Evolutionary conservation across 2,329 filamentous ascomycete species (phyloP).

Genomic region (Pezicula radicicola): DNA sequence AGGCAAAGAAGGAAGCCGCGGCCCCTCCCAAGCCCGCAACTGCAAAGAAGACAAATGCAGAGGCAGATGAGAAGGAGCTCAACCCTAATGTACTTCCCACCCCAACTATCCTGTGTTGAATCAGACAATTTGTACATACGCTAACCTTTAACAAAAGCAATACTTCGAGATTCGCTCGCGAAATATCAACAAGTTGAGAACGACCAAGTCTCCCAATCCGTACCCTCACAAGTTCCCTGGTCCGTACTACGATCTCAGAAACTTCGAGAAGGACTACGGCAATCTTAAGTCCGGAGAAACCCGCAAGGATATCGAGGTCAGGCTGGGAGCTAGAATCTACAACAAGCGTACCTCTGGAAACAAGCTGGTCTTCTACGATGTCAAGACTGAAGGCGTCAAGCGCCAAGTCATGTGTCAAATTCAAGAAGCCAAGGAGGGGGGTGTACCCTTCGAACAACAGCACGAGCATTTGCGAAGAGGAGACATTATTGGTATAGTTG

Average conservation of each 20-base stretch:
- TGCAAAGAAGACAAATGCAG: constrained; percentile 50
- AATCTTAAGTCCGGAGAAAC: constrained; percentile 86
- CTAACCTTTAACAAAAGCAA: constrained; percentile 47
- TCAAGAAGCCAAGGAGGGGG: constrained; percentile 67
- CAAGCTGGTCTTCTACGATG: constrained; percentile 91
- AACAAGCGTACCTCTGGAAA: constrained; percentile 77
- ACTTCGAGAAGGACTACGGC: constrained; percentile 76
- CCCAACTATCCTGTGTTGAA: neutral
- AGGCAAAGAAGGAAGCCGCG: constrained; percentile 78
- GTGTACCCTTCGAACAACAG: constrained; percentile 74
- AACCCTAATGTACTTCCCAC: constrained; percentile 62
- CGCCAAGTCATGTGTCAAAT: constrained; percentile 92
- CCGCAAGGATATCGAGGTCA: constrained; percentile 70
- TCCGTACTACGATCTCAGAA: constrained; percentile 70
- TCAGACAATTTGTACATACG: constrained; percentile 7
- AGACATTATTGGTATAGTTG: constrained; percentile 87
- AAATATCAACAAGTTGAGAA: constrained; percentile 71
- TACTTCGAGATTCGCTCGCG: constrained; percentile 97
- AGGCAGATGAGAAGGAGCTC: constrained; percentile 67
- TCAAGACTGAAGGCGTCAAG: constrained; percentile 70
- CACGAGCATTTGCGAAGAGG: constrained; percentile 87
- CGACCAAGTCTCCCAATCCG: constrained; percentile 72
- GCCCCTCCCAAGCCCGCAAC: constrained; percentile 56
- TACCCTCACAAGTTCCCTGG: constrained; percentile 94
- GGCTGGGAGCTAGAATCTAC: constrained; percentile 84